Evolutionary conservation across 768 basidiomycete genomes (phyloP).

Genomic region (Boletellus emodensis): DNA sequence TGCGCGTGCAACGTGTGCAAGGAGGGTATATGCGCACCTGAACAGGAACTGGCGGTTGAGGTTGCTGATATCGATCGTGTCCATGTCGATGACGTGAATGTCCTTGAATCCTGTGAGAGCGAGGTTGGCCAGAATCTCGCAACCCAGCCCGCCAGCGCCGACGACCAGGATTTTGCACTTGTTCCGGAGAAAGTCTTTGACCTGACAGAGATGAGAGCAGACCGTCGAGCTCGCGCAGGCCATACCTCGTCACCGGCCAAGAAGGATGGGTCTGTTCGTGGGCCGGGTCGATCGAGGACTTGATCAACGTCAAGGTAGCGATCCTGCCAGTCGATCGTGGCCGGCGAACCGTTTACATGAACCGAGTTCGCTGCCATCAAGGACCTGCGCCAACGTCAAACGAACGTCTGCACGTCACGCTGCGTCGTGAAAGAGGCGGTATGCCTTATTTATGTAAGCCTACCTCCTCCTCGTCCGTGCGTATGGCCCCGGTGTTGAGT

Average conservation of each 20-base stretch:
- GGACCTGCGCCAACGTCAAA: constrained; percentile 10
- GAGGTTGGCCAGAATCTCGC: constrained; percentile 95
- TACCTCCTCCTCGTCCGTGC: not conserved
- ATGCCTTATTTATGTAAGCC: constrained; percentile 26
- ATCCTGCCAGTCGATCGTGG: constrained; percentile 46
- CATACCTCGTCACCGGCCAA: constrained; percentile 75
- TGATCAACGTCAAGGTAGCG: constrained; percentile 85
- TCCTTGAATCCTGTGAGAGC: constrained; percentile 96
- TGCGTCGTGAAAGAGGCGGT: not conserved
- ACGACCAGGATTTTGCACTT: constrained; percentile 94
- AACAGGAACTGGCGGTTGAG: constrained; percentile 98
- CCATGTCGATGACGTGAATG: constrained; percentile 99
- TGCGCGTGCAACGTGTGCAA: not conserved
- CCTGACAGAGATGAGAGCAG: constrained; percentile 41
- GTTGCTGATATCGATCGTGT: constrained; percentile 99
- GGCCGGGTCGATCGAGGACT: constrained; percentile 80
- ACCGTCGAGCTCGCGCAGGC: not conserved
- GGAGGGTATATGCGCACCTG: constrained; percentile 48
- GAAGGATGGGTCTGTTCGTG: constrained; percentile 83
- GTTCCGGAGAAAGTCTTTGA: constrained; percentile 80
- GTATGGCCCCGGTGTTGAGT: constrained; percentile 46
- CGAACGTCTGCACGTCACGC: constrained; percentile 9
- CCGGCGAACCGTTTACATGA: constrained; percentile 35
- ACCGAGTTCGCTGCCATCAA: constrained; percentile 23
- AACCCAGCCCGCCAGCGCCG: constrained; percentile 95